phyloP scores from a whole-genome alignment of 129 eudicot species.

The Artemisia argyi region DNA sequence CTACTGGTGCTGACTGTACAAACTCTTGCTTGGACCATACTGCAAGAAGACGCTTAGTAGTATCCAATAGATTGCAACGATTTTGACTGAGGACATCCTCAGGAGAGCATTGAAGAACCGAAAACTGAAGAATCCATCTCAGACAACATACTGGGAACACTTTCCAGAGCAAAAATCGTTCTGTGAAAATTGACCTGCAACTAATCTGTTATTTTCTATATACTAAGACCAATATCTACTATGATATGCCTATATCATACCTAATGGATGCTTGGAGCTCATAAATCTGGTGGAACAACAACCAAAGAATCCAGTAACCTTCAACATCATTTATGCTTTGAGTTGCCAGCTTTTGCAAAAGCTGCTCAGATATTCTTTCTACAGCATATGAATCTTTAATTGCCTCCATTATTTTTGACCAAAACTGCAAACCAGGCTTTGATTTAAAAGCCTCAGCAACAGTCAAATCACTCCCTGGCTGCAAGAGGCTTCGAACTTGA shows the following conservation, averaged over 20 bases:
- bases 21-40: slow-evolving; percentile 90
- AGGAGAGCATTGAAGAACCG: slow-evolving; percentile 78
- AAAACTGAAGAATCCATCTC: slow-evolving; percentile 92
- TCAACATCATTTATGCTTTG: slow-evolving; percentile 58
- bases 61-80: slow-evolving; percentile 44
- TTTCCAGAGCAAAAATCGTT: slow-evolving; percentile 85
- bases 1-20: slow-evolving; percentile 81
- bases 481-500: slow-evolving; percentile 46
- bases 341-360: slow-evolving; percentile 66
- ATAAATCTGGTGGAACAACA: slow-evolving; percentile 59
- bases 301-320: slow-evolving; percentile 91
- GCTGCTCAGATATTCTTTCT: slow-evolving; percentile 85
- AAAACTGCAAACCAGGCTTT: slow-evolving; percentile 53
- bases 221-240: not conserved
- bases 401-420: slow-evolving; percentile 77
- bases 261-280: slow-evolving; percentile 62
- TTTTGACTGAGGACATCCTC: slow-evolving; percentile 36
- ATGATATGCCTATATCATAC: slow-evolving; percentile 32
- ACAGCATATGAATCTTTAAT: slow-evolving; percentile 74
- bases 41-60: slow-evolving; percentile 61
- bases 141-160: slow-evolving; percentile 85
- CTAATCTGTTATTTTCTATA: not conserved
- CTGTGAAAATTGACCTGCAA: slow-evolving; percentile 75
- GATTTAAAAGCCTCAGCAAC: slow-evolving; percentile 39
- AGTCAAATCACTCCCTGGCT: slow-evolving; percentile 37